A percentile compares a stretch with the other conserved stretches of the same genome.
These are phyloP conservation scores for Yamadazyma blattariae DNA, from an alignment of 1,139 yeast genomes.

Conservation along the genomic window DNA sequence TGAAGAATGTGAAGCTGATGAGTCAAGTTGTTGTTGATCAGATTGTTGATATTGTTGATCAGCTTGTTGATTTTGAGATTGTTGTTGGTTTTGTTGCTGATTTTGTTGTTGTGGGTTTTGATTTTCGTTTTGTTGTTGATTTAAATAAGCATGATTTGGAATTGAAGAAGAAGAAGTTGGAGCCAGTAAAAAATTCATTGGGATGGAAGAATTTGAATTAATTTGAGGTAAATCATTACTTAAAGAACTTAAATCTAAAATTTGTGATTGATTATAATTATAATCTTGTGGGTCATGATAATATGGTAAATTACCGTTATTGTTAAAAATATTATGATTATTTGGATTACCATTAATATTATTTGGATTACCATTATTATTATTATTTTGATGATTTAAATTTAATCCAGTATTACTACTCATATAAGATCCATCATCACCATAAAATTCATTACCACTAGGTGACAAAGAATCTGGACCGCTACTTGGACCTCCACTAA, in stretches of 20 bases:
- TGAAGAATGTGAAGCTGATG: background rate
- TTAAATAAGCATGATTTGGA: background rate
- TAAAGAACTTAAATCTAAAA: slow-evolving; percentile 2
- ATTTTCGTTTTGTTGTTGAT: no score
- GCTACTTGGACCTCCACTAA: background rate
- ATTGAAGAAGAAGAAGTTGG: slow-evolving; percentile 3
- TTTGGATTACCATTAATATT: slow-evolving; percentile 1
- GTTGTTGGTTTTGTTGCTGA: no score
- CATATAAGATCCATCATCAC: slow-evolving; percentile 22
- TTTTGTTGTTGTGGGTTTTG: background rate
- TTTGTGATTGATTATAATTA: background rate
- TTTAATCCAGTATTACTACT: slow-evolving; percentile 12
- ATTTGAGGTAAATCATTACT: slow-evolving; percentile 2
- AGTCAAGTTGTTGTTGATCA: background rate
- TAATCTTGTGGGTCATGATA: background rate
- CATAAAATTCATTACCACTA: slow-evolving; percentile 22
- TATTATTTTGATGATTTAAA: slow-evolving; percentile 4
- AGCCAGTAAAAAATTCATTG: background rate
- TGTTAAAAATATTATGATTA: slow-evolving; percentile 1
- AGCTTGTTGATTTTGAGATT: background rate
- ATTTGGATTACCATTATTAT: slow-evolving; percentile 1
- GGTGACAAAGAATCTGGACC: slow-evolving; percentile 9
- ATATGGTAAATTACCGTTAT: background rate
- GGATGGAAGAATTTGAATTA: background rate
- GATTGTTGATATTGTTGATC: background rate